A percentile compares a stretch with the other conserved stretches of the same genome.
Conservation (phyloP, 2,329 filamentous ascomycete species). For the Pseudopyricularia javanii region DNA sequence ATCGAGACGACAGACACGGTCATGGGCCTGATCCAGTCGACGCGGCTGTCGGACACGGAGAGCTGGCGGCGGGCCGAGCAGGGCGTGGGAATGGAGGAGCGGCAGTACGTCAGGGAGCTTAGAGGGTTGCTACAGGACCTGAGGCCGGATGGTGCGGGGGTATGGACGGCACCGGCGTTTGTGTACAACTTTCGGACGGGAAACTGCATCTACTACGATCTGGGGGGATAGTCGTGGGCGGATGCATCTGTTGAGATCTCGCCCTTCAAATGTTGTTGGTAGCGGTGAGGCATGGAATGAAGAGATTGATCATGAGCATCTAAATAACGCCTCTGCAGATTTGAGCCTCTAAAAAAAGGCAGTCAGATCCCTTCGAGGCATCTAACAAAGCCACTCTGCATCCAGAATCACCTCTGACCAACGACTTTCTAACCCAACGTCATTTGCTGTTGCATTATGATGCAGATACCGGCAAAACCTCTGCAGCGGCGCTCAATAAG, state of each 20-base stretch:
- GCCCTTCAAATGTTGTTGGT: too few relatives aligned
- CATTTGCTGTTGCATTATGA: too few relatives aligned
- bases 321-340: too few relatives aligned
- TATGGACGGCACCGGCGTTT: constrained; percentile 58
- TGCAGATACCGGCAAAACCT: too few relatives aligned
- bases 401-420: too few relatives aligned
- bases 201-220: constrained; percentile 74
- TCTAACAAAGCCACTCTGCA: too few relatives aligned
- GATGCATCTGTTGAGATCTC: not conserved
- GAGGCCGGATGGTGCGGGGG: constrained; percentile 38
- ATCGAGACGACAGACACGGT: constrained; percentile 81
- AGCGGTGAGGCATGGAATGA: too few relatives aligned
- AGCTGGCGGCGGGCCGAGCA: constrained; percentile 77
- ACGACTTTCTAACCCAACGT: too few relatives aligned
- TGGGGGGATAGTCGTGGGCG: constrained; percentile 33
- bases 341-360: too few relatives aligned
- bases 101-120: constrained; percentile 72
- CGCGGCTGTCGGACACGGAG: constrained; percentile 66
- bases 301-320: too few relatives aligned
- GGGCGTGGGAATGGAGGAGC: constrained; percentile 60
- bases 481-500: too few relatives aligned
- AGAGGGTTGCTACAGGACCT: constrained; percentile 61
- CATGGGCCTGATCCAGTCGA: constrained; percentile 63
- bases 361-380: too few relatives aligned
- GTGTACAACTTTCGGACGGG: constrained; percentile 87